A percentile compares a stretch with the other conserved stretches of the same genome.
phyloP scores from a whole-genome alignment of 140 eudicot genomes.

The Cichorium intybus region DNA sequence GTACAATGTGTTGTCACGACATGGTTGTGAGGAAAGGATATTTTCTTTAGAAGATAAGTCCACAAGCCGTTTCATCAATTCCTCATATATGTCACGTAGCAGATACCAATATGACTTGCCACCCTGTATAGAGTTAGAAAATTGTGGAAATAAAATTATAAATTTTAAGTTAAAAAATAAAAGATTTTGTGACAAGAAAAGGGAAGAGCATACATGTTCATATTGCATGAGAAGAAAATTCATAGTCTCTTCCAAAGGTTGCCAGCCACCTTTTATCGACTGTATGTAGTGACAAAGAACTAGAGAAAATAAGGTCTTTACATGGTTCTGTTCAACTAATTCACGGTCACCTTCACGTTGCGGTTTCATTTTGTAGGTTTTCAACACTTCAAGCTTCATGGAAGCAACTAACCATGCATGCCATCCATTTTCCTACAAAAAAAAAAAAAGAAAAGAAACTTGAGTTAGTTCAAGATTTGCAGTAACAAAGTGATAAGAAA shows the following conservation, averaged over 20 bases:
- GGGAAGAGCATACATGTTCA: slow-evolving; percentile 56
- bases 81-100: slow-evolving; percentile 85
- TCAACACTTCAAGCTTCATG: slow-evolving; percentile 66
- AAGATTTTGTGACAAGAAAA: slow-evolving; percentile 6
- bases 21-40: slow-evolving; percentile 80
- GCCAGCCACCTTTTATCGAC: slow-evolving; percentile 96
- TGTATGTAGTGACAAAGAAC: slow-evolving; percentile 75
- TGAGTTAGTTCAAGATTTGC: neutral
- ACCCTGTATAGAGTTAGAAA: slow-evolving; percentile 42
- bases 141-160: no score
- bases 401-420: slow-evolving; percentile 83
- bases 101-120: slow-evolving; percentile 56
- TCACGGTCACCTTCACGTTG: slow-evolving; percentile 35
- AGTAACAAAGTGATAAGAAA: neutral
- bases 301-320: slow-evolving; percentile 56
- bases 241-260: slow-evolving; percentile 83
- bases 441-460: slow-evolving; percentile 1
- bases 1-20: slow-evolving; percentile 95
- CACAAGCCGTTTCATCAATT: slow-evolving; percentile 54
- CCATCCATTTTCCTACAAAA: slow-evolving; percentile 85
- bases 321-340: slow-evolving; percentile 53
- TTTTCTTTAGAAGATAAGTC: slow-evolving; percentile 70
- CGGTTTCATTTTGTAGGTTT: slow-evolving; percentile 54
- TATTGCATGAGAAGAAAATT: slow-evolving; percentile 72
- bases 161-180: neutral